Evolutionary conservation across 805 yeast species (phyloP).

Genomic region (Cyberlindnera euphorbiiphila): DNA sequence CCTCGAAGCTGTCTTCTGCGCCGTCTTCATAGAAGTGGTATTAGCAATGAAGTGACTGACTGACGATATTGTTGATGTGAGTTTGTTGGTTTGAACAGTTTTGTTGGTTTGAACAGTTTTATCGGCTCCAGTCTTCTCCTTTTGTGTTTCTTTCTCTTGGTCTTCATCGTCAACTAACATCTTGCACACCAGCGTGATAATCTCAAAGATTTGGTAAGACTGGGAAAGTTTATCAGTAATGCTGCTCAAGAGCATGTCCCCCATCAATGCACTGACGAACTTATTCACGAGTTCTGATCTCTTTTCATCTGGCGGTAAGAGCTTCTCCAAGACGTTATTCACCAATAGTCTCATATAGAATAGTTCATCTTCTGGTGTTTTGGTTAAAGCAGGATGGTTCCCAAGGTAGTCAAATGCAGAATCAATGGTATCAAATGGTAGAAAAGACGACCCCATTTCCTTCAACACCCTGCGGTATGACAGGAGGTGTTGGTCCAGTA

Average conservation of each 20-base stretch:
- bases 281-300: slow-evolving; percentile 37
- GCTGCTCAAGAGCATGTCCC: slow-evolving; percentile 40
- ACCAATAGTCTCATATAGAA: slow-evolving; percentile 36
- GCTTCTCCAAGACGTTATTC: slow-evolving; percentile 31
- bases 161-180: slow-evolving; percentile 5
- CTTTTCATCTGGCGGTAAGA: slow-evolving; percentile 39
- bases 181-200: slow-evolving; percentile 26
- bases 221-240: slow-evolving; percentile 43
- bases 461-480: slow-evolving; percentile 28
- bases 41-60: slow-evolving; percentile 18
- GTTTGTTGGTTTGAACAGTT: neutral
- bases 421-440: slow-evolving; percentile 31
- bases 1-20: neutral
- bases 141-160: neutral
- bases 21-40: slow-evolving; percentile 11
- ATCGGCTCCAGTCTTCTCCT: neutral
- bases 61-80: slow-evolving; percentile 7
- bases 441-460: slow-evolving; percentile 29
- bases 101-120: neutral
- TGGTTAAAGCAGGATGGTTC: slow-evolving; percentile 33
- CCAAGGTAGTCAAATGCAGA: slow-evolving; percentile 32
- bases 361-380: slow-evolving; percentile 25
- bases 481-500: slow-evolving; percentile 37
- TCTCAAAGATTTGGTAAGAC: slow-evolving; percentile 49
- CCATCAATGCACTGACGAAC: slow-evolving; percentile 37